Base-by-base conservation (phyloP, 441 rosid species). In the Croton laevigatus region DNA sequence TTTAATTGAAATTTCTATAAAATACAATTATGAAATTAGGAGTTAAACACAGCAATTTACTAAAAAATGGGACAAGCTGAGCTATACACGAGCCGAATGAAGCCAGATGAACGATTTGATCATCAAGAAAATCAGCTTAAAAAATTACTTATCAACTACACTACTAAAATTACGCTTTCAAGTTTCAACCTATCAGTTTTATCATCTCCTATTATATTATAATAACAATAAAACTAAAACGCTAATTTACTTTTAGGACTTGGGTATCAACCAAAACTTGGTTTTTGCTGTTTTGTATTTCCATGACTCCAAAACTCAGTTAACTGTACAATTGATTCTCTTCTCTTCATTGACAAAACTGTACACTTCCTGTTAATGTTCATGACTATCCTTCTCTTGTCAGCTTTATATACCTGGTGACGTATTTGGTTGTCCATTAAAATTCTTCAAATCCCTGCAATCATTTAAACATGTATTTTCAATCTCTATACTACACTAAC, bases 391-490 rank as follows among this genome's bases (percentile, higher is more conserved):
- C 71, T 60, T 16, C 59, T 70, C 12, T 45, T 40, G 9, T 40
- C 10, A 40, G 7, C 54, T 74, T 46, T 71, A 49, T 71, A 67
- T 69, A 53, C 22, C 19, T 51, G 60, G 78, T 27, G 60, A 76
- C 20, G 71, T n/a, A 55, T 16, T 59, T 58, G 8, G n/a, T 32
- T 23, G 4, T 34, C 27, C 60, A 23, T 37, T 37, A 38, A 61
- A 55, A 10, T 22, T 40, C 54, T 77, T 81, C 68, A 83, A 19
- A 63, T 75, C 83, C 81, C 85, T 83, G 63, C 54, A 62, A 70
- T 58, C 40, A 62, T 34, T 65, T 49, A 42, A 8, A 45, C 4
- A 36, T 20, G 12, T 13, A 44, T 34, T 27, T 34, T 17, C 32
- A 19, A 37, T 11, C 40, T 48, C 38, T 11, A 42, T 9, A 13